phyloP scores from a whole-genome alignment of 352 stramenopile genomes.

The Globisporangium emineosum region DNA sequence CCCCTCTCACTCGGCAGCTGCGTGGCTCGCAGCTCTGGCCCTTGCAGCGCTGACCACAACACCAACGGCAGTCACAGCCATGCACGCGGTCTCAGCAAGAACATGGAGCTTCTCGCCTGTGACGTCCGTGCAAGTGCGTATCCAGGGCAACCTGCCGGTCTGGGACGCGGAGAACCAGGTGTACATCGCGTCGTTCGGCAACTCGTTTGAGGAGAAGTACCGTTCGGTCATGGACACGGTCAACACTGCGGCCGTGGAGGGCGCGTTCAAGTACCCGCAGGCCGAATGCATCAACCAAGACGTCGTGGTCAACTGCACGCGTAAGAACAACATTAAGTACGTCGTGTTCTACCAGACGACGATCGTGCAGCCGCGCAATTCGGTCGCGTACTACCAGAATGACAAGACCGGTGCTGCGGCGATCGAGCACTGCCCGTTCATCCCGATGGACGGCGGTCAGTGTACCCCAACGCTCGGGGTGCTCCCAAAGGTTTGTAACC shows the following conservation, averaged over 20 bases:
- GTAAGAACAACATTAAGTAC: slow-evolving; percentile 60
- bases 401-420: slow-evolving; percentile 17
- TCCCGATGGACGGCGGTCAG: slow-evolving; percentile 56
- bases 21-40: background rate
- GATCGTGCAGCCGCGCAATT: slow-evolving; percentile 36
- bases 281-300: slow-evolving; percentile 57
- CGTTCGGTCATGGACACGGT: slow-evolving; percentile 43
- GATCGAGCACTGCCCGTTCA: slow-evolving; percentile 48
- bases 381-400: slow-evolving; percentile 46
- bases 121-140: slow-evolving; percentile 41
- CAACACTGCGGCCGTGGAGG: slow-evolving; percentile 52
- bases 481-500: slow-evolving; percentile 43
- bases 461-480: slow-evolving; percentile 41
- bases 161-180: slow-evolving; percentile 33
- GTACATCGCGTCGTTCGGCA: slow-evolving; percentile 38
- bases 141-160: slow-evolving; percentile 44
- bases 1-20: background rate
- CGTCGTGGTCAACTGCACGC: slow-evolving; percentile 36
- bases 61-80: background rate
- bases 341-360: slow-evolving; percentile 65
- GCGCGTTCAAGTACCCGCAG: slow-evolving; percentile 57
- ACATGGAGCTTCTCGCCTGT: slow-evolving; percentile 22
- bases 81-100: background rate
- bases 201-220: slow-evolving; percentile 39
- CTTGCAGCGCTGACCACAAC: background rate